Percentiles rank a stretch among this genome's conserved stretches.
Conservation (phyloP, 352 stramenopile genomes). For the Globisporangium solare region DNA sequence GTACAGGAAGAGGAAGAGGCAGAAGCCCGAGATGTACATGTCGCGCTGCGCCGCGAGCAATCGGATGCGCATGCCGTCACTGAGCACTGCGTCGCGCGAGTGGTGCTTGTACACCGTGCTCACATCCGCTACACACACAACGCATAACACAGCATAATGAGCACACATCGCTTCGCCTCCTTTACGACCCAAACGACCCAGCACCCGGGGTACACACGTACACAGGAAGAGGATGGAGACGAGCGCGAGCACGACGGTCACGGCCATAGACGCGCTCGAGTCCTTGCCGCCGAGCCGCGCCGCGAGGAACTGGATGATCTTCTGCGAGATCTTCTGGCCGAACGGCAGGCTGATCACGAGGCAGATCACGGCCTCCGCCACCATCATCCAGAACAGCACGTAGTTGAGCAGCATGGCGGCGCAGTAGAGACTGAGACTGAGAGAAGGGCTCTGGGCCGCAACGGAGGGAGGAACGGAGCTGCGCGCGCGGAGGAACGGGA, state of each 20-base stretch:
- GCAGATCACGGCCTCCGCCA: conserved; percentile 38
- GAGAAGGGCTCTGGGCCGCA: no score
- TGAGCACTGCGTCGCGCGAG: conserved; percentile 41
- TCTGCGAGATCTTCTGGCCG: background rate
- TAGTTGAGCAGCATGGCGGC: conserved; percentile 53
- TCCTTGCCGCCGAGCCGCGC: conserved; percentile 35
- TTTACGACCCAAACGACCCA: background rate
- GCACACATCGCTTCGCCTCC: background rate
- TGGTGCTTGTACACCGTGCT: conserved; percentile 70
- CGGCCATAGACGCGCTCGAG: conserved; percentile 38
- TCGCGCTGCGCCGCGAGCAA: conserved; percentile 72
- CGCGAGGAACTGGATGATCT: conserved; percentile 49
- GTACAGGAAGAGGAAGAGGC: conserved; percentile 74
- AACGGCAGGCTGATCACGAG: conserved; percentile 40
- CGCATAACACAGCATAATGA: background rate
- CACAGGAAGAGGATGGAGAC: conserved; percentile 71
- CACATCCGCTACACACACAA: conserved; percentile 49
- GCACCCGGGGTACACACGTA: conserved; percentile 20
- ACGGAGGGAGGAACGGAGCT: no score
- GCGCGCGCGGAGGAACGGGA: no score
- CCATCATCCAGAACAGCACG: conserved; percentile 53
- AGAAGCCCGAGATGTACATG: conserved; percentile 88
- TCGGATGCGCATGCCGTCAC: conserved; percentile 76
- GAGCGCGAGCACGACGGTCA: conserved; percentile 48
- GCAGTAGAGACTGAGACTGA: background rate